phyloP scores from a whole-genome alignment of 177 flowering plant genomes.

The Telopea speciosissima region DNA sequence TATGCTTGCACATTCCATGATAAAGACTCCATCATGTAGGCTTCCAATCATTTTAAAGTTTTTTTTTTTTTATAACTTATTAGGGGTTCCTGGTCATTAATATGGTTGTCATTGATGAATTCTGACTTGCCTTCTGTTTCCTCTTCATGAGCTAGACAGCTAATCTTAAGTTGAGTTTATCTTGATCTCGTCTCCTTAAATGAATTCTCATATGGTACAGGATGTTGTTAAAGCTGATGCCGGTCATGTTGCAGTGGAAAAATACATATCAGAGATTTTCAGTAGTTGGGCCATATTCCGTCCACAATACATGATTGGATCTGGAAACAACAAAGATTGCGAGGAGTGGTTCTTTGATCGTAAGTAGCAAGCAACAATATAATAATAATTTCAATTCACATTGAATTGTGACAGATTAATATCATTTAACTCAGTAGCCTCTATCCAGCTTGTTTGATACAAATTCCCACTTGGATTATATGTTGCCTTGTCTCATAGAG shows the following conservation, averaged over 20 bases:
- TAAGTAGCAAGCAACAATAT: conserved; percentile 34
- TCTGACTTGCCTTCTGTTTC: neutral
- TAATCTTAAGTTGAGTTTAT: neutral
- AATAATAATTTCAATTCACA: neutral
- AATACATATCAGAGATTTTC: conserved; percentile 62
- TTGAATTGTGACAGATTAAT: too few relatives aligned
- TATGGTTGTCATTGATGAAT: neutral
- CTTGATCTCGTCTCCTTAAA: neutral
- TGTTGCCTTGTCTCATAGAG: neutral
- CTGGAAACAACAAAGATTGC: conserved; percentile 98
- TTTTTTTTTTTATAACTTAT: too few relatives aligned
- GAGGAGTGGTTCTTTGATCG: conserved; percentile 99
- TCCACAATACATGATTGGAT: conserved; percentile 97
- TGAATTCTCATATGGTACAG: conserved; percentile 30
- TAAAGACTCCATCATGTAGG: too few relatives aligned
- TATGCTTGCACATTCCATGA: neutral
- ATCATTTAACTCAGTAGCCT: neutral
- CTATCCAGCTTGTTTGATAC: neutral
- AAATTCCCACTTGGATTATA: neutral
- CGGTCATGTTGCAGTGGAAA: conserved; percentile 83
- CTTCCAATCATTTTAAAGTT: too few relatives aligned
- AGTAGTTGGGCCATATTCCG: conserved; percentile 79
- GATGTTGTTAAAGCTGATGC: conserved; percentile 89
- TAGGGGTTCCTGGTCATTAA: neutral
- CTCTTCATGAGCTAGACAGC: neutral